A percentile compares a stretch with the other conserved stretches of the same genome.
Conservation (phyloP, 345 rosid genomes). For the Carallia brachiata region DNA sequence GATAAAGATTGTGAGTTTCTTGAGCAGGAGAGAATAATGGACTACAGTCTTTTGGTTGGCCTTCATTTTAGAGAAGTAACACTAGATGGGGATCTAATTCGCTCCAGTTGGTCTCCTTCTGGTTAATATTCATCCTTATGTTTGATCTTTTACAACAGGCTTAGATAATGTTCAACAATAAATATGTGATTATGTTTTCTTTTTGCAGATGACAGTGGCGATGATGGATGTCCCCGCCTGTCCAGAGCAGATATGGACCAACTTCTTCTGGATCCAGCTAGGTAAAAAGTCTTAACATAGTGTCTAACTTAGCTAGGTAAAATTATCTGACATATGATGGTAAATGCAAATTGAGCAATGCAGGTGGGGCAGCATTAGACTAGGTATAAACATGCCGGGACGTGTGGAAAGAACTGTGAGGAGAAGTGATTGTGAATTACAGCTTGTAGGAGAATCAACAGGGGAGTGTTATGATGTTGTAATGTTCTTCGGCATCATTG, state of each 20-base stretch:
- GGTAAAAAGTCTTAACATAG: slow-evolving; percentile 16
- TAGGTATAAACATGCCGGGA: slow-evolving; percentile 81
- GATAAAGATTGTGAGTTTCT: slow-evolving; percentile 91
- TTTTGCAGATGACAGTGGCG: slow-evolving; percentile 29
- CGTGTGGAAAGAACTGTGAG: slow-evolving; percentile 70
- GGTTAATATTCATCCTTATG: slow-evolving; percentile 4
- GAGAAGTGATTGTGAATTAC: slow-evolving; percentile 47
- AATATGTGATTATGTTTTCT: background rate
- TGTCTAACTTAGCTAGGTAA: too few relatives aligned
- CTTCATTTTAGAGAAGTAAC: slow-evolving; percentile 82
- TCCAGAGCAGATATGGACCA: slow-evolving; percentile 54
- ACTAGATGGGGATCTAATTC: slow-evolving; percentile 62
- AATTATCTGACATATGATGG: background rate
- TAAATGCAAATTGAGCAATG: slow-evolving; percentile 5
- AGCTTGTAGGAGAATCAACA: slow-evolving; percentile 71
- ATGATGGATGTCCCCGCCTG: slow-evolving; percentile 35
- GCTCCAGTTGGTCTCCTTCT: slow-evolving; percentile 42
- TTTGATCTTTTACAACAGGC: background rate
- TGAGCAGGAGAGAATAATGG: slow-evolving; percentile 96
- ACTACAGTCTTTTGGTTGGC: slow-evolving; percentile 90
- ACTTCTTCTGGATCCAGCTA: slow-evolving; percentile 49
- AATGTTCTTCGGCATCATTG: slow-evolving; percentile 83
- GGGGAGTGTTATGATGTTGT: slow-evolving; percentile 77
- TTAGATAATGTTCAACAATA: background rate
- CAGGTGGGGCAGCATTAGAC: slow-evolving; percentile 77